phyloP scores from a whole-genome alignment of 768 basidiomycete species.

The Leccinum longicurvipes region DNA sequence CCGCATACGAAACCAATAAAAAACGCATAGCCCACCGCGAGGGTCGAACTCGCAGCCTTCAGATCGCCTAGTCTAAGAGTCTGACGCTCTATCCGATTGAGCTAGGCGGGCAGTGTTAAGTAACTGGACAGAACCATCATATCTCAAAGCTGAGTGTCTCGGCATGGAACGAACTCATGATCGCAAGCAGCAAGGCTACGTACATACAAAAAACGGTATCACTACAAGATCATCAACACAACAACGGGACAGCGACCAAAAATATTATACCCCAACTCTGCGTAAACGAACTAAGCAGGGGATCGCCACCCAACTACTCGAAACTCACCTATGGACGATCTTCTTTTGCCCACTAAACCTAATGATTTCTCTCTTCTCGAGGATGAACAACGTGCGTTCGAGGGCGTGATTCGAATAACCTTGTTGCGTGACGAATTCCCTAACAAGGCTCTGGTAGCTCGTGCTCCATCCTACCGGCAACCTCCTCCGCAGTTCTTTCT shows the following conservation, averaged over 20 bases:
- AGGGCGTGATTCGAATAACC: conserved; percentile 88
- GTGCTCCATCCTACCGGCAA: conserved; percentile 96
- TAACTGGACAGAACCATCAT: not conserved
- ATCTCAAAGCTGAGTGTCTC: not conserved
- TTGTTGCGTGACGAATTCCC: conserved; percentile 92
- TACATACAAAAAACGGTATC: not conserved
- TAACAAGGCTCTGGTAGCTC: conserved; percentile 88
- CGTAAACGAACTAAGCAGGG: conserved; percentile 2
- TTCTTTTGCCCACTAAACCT: conserved; percentile 65
- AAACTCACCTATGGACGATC: conserved; percentile 46
- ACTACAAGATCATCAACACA: conserved; percentile 1
- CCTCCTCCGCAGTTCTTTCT: conserved; percentile 77
- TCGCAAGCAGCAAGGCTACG: not conserved
- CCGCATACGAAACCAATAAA: no score
- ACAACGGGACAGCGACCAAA: not conserved
- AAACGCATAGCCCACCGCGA: conserved; percentile 52
- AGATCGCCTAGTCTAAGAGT: conserved; percentile 54
- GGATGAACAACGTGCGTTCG: conserved; percentile 83
- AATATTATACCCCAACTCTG: conserved; percentile 30
- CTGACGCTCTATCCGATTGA: conserved; percentile 69
- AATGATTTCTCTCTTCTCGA: conserved; percentile 96
- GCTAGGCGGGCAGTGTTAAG: conserved; percentile 49
- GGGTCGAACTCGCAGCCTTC: conserved; percentile 65
- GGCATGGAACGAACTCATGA: no score
- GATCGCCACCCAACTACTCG: not conserved